Percentiles rank a stretch among this genome's conserved stretches.
Conservation (phyloP, 345 rosid genomes). For the Anacardium occidentale region DNA sequence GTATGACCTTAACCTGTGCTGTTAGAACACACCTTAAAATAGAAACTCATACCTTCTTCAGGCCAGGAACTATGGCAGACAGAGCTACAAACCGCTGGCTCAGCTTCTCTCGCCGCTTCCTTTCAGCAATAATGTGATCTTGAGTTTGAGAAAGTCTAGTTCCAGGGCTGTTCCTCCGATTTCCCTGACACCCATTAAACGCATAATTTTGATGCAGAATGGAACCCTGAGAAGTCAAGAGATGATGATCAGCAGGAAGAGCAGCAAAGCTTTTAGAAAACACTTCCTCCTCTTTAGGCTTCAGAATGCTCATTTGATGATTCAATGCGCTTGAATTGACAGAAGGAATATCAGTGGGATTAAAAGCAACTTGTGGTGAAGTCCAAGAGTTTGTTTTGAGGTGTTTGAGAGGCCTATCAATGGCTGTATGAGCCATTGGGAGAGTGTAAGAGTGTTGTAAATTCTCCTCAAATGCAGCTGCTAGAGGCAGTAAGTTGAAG, state of each 20-base stretch:
- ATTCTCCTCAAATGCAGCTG: slow-evolving; percentile 48
- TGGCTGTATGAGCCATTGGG: slow-evolving; percentile 6
- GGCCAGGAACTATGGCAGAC: slow-evolving; percentile 65
- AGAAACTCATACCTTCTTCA: slow-evolving; percentile 50
- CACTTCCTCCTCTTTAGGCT: slow-evolving; percentile 45
- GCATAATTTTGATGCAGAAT: slow-evolving; percentile 34
- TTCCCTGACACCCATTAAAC: slow-evolving; percentile 32
- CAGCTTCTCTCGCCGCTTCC: slow-evolving; percentile 68
- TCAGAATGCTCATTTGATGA: slow-evolving; percentile 35
- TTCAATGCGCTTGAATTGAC: slow-evolving; percentile 26
- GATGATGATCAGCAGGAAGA: slow-evolving; percentile 26
- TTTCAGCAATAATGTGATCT: slow-evolving; percentile 67
- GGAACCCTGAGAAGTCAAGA: slow-evolving; percentile 29
- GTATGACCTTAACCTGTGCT: too few species aligned
- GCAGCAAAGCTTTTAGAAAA: slow-evolving; percentile 22
- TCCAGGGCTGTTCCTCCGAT: slow-evolving; percentile 29
- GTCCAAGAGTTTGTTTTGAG: slow-evolving; percentile 37
- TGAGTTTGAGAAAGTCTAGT: slow-evolving; percentile 41
- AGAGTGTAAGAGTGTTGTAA: slow-evolving; percentile 25
- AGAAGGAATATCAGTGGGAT: slow-evolving; percentile 32
- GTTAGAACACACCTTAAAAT: background rate
- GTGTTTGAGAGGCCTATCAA: slow-evolving; percentile 41
- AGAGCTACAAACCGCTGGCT: slow-evolving; percentile 63
- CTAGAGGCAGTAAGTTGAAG: slow-evolving; percentile 29
- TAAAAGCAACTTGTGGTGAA: slow-evolving; percentile 31